These are phyloP conservation scores for Erucastrum elatum DNA, from an alignment of 345 rosid genomes.

Conservation along the genomic window DNA sequence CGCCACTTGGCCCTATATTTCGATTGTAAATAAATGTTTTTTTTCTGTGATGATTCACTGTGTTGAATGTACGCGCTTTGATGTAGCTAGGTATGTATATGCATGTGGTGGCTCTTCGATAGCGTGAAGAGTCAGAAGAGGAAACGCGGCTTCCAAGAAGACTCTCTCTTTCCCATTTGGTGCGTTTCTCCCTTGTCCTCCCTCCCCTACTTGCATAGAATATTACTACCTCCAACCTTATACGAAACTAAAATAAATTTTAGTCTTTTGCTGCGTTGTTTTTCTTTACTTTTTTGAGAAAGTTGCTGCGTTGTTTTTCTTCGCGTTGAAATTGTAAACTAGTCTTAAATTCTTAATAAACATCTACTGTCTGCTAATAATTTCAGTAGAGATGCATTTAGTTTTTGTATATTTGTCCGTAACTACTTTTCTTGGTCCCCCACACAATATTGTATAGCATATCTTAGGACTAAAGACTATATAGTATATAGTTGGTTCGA, in stretches of 20 bases:
- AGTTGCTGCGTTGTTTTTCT: neutral
- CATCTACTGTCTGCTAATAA: too few relatives aligned
- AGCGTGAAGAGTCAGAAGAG: neutral
- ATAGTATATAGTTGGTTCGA: too few relatives aligned
- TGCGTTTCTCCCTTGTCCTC: neutral
- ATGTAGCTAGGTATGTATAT: neutral
- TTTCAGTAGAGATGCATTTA: too few relatives aligned
- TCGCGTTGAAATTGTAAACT: neutral
- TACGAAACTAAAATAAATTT: neutral
- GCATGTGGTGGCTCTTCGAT: neutral
- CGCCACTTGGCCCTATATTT: too few relatives aligned
- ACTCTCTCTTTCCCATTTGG: neutral
- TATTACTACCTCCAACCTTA: neutral
- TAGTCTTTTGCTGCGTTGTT: neutral
- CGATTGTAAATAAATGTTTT: too few relatives aligned
- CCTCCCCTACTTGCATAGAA: neutral
- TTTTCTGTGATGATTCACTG: neutral
- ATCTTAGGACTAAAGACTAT: too few relatives aligned
- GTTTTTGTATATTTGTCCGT: too few relatives aligned
- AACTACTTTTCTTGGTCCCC: too few relatives aligned
- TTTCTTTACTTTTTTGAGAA: too few relatives aligned
- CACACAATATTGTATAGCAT: too few relatives aligned
- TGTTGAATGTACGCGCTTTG: neutral
- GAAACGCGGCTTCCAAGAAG: neutral
- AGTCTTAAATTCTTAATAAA: neutral